phyloP scores from a whole-genome alignment of 148 eudicot species.

The Heliosperma pusillum region DNA sequence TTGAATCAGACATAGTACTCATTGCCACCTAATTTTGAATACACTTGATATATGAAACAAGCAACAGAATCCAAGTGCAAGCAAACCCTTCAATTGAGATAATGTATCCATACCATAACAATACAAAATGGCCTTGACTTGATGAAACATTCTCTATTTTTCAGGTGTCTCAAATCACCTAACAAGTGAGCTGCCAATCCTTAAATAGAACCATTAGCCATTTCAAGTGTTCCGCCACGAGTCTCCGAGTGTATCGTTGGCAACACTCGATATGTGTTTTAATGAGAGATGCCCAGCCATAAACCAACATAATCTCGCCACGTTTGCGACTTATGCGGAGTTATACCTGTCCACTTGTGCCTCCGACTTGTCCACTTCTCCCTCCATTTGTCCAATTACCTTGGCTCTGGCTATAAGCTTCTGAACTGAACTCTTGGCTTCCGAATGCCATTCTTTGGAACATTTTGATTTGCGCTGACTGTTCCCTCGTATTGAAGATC shows the following conservation, averaged over 20 bases:
- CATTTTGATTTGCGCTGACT: conserved; percentile 84
- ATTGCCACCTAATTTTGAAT: not conserved
- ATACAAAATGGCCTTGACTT: not conserved
- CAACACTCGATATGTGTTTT: not conserved
- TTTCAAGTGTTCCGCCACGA: not conserved
- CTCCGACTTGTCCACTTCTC: conserved; percentile 25
- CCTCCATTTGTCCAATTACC: conserved; percentile 49
- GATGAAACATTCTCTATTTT: not conserved
- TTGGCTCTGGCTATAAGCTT: conserved; percentile 42
- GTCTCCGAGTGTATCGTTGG: conserved; percentile 9
- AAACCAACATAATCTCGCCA: not conserved
- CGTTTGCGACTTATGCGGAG: not conserved
- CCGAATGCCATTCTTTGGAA: conserved; percentile 95
- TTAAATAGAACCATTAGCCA: conserved; percentile 7
- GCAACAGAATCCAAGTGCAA: conserved; percentile 4
- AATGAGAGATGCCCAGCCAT: not conserved
- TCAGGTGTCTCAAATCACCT: conserved; percentile 14
- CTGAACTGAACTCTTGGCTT: conserved; percentile 80
- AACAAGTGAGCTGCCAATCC: not conserved
- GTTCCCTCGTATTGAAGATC: conserved; percentile 66
- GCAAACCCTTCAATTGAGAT: conserved; percentile 1
- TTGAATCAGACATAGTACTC: too few species aligned
- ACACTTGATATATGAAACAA: not conserved
- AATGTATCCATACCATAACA: not conserved
- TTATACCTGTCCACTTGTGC: conserved; percentile 28